phyloP scores from a whole-genome alignment of 2,329 filamentous ascomycete species.

The Knufia fluminis region DNA sequence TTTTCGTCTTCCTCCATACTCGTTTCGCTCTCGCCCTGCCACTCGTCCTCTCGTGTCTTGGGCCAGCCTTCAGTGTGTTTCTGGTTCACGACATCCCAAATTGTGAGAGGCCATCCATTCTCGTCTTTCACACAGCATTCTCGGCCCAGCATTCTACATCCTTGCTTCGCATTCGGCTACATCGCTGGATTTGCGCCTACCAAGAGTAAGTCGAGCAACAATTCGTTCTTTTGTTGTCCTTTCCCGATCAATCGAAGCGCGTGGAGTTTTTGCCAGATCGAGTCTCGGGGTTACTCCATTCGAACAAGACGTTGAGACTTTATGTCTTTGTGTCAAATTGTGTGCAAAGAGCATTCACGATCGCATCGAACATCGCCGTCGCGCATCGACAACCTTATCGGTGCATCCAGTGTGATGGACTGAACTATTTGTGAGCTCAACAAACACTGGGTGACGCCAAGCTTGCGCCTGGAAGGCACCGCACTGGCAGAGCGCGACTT shows the following conservation, averaged over 20 bases:
- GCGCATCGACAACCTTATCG: background rate
- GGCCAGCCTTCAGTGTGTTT: background rate
- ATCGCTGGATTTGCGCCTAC: background rate
- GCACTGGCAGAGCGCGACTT: background rate
- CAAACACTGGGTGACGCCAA: background rate
- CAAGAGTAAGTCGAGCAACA: slow-evolving; percentile 3
- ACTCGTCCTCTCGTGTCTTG: slow-evolving; percentile 4
- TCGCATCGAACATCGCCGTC: background rate
- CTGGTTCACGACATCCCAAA: background rate
- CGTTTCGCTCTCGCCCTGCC: slow-evolving; percentile 2
- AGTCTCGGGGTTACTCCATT: slow-evolving; percentile 8
- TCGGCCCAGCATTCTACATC: background rate
- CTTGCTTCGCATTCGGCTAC: background rate
- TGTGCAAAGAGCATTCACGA: background rate
- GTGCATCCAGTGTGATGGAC: background rate
- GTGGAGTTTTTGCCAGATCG: slow-evolving; percentile 4
- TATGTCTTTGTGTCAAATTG: background rate
- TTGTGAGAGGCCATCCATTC: background rate
- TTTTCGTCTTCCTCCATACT: slow-evolving; percentile 9
- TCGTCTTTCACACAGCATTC: background rate
- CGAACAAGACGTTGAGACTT: background rate
- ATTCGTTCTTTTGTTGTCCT: background rate
- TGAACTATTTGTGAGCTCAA: background rate
- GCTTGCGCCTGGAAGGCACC: background rate
- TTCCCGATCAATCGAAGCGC: slow-evolving; percentile 10